These are phyloP conservation scores for Raphanus hybrid DNA, from an alignment of 441 rosid species.

Conservation along the genomic window DNA sequence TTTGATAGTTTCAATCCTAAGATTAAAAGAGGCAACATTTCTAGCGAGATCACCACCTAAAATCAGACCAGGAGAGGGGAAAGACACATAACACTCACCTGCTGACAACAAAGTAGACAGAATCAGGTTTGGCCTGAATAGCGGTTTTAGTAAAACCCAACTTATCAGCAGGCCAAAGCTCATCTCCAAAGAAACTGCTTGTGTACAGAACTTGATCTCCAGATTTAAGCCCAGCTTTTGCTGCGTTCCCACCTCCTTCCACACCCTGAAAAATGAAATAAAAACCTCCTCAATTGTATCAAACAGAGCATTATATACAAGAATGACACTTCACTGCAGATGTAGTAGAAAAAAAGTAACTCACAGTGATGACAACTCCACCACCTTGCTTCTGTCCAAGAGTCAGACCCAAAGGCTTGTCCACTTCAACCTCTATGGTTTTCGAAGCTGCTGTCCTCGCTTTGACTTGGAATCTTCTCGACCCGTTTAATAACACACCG, in stretches of 20 bases:
- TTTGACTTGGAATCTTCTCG: constrained; percentile 55
- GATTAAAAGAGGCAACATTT: not conserved
- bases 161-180: constrained; percentile 99
- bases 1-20: not conserved
- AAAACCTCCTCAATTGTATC: not conserved
- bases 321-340: constrained; percentile 20
- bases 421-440: constrained; percentile 87
- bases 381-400: constrained; percentile 89
- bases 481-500: constrained; percentile 13
- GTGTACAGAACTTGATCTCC: constrained; percentile 97
- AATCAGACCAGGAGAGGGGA: not conserved
- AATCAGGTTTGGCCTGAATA: constrained; percentile 95
- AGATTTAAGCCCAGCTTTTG: constrained; percentile 83
- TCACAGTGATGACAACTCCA: constrained; percentile 88
- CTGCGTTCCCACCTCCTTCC: constrained; percentile 95
- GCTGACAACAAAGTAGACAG: constrained; percentile 88
- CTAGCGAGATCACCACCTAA: constrained; percentile 19
- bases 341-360: constrained; percentile 24
- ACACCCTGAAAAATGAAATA: constrained; percentile 56
- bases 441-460: constrained; percentile 80
- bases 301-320: not conserved
- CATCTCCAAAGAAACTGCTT: constrained; percentile 98
- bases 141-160: constrained; percentile 97
- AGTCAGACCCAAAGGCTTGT: constrained; percentile 93
- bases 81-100: constrained; percentile 50